These are phyloP conservation scores for Dianthus caryophyllus DNA, from an alignment of 148 eudicot species.

Conservation along the genomic window DNA sequence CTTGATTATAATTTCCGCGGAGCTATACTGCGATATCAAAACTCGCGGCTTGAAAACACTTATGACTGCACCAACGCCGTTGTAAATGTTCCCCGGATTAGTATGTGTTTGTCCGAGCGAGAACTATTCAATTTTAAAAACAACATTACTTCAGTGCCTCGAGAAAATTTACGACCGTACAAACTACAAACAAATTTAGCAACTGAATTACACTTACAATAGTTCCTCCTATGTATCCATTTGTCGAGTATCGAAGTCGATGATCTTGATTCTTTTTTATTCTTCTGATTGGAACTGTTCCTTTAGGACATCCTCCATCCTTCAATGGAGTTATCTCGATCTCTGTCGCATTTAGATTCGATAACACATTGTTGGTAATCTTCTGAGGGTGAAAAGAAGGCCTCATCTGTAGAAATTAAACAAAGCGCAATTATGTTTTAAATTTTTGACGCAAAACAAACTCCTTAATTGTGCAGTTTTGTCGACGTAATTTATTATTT, in stretches of 20 bases:
- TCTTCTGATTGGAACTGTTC: conserved; percentile 23
- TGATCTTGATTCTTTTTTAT: not conserved
- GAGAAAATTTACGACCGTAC: not conserved
- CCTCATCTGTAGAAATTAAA: conserved; percentile 9
- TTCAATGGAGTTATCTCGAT: not conserved
- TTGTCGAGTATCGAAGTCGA: not conserved
- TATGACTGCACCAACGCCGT: conserved; percentile 18
- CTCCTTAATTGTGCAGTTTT: too few species aligned
- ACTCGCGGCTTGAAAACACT: conserved; percentile 21
- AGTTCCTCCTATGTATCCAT: conserved; percentile 13
- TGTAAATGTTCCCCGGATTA: conserved; percentile 12
- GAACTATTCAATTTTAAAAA: not conserved
- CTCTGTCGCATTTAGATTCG: not conserved
- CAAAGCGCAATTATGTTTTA: too few species aligned
- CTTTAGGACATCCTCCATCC: conserved; percentile 18
- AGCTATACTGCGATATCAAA: conserved; percentile 16
- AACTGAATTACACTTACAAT: conserved; percentile 1
- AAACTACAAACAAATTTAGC: not conserved
- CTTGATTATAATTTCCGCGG: conserved; percentile 20
- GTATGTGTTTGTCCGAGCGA: conserved; percentile 16
- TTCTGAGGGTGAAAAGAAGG: conserved; percentile 12
- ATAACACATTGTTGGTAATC: not conserved
- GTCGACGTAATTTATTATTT: too few species aligned
- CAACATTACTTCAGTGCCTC: too few species aligned
- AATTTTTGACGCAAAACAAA: too few species aligned